Percentiles rank a stretch among this genome's conserved stretches.
Conservation (phyloP, 495 filamentous ascomycete genomes). For the Emericellopsis terricola region DNA sequence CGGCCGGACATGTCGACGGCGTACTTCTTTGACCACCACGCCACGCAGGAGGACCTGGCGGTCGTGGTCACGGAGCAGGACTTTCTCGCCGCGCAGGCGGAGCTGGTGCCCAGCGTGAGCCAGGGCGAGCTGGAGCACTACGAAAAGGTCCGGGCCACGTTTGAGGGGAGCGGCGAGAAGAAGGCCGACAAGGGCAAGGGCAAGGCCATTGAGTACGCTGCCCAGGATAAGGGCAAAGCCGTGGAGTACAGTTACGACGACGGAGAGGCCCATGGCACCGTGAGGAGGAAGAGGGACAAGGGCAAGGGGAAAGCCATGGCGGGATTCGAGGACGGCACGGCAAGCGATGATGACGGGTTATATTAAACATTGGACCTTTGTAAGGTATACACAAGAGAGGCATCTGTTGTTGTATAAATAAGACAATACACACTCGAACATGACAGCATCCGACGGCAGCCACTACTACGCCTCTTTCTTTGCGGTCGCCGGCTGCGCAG, state of each 20-base stretch:
- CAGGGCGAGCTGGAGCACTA: conserved; percentile 88
- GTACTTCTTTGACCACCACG: conserved; percentile 87
- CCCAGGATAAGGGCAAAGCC: conserved; percentile 22
- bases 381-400: not conserved
- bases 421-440: not conserved
- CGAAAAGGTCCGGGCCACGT: conserved; percentile 59
- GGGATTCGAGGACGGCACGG: conserved; percentile 14
- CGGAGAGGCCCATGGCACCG: conserved; percentile 4
- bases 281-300: conserved; percentile 7
- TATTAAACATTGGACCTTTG: conserved; percentile 7
- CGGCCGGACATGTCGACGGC: conserved; percentile 48
- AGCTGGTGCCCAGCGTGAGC: conserved; percentile 86
- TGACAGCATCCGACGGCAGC: no score
- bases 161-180: conserved; percentile 41
- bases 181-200: conserved; percentile 29
- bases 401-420: not conserved
- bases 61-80: conserved; percentile 81
- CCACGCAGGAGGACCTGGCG: conserved; percentile 60
- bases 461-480: no score
- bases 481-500: no score
- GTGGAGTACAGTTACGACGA: conserved; percentile 29
- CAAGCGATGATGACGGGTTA: conserved; percentile 14
- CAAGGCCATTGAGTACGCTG: conserved; percentile 25
- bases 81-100: conserved; percentile 59
- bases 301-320: conserved; percentile 32